Evolutionary conservation across 208 protist species (phyloP), one percentile per base, ranked within the genome.

Genomic region (Leishmania turanica): DNA sequence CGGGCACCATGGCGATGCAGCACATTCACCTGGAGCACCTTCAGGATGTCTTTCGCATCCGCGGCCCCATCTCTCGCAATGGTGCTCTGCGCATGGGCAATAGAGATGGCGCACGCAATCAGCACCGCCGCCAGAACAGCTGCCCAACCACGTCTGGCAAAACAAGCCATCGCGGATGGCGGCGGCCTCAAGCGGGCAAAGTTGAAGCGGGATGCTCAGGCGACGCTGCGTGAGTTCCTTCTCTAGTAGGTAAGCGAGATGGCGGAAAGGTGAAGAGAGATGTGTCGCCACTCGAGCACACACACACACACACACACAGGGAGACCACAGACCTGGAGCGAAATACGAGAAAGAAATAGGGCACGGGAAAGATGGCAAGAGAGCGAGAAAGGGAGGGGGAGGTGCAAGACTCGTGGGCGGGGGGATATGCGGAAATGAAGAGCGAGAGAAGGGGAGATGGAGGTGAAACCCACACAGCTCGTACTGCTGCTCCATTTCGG

Each of bases 1-100:
- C 90, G 90, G 3, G 88, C 86, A 69, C 90, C 90, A 72, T 94
- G 90, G 60, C 90, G 90, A 82, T 94, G 90, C 56, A 92, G 56
- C 42, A 92, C 66, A 71, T 93, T 86, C 49, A 89, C 70, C 74
- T 84, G 72, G 72, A 80, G 60, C 60, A 87, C 73, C 69, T 84
- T 77, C 19, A 83, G 47, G 70, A 75, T 74, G 7, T 53, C 74
- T 2, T 42, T 31, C 15, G 31, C 64, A 19, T 1, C 40, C 8
- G 47, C 31, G 1, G 75, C 77, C 1, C 24, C 42, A 65, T 42
- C 51, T 31, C 13, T 56, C 54, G 13, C 31, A 19, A 42, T 34
- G 62, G 62, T 21, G 62, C 71, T 58, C 64, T 68, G 77, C 34
- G 34, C 79, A 31, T 78, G 62, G 15, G n/a, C 56, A 17, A 15